These are phyloP conservation scores for Dendrothele bispora DNA, from an alignment of 768 basidiomycete species.

Conservation along the genomic window DNA sequence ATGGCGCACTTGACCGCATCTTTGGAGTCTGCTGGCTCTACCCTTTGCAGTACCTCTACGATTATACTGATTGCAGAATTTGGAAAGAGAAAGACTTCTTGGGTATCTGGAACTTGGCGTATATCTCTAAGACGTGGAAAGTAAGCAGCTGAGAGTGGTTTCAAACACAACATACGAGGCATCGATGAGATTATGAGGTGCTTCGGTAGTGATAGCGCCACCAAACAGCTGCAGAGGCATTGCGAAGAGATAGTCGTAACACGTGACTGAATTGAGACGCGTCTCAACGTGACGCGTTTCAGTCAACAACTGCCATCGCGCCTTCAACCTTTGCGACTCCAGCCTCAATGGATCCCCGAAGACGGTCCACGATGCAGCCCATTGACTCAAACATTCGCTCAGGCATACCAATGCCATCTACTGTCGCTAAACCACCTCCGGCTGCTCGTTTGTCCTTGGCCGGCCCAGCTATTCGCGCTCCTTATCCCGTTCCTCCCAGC, in stretches of 20 bases:
- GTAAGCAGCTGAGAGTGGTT: neutral
- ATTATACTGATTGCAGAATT: conserved; percentile 73
- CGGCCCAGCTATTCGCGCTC: conserved; percentile 69
- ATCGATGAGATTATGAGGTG: conserved; percentile 67
- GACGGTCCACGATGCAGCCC: conserved; percentile 62
- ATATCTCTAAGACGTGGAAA: conserved; percentile 32
- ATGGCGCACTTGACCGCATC: conserved; percentile 67
- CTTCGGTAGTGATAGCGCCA: conserved; percentile 70
- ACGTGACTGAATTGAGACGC: conserved; percentile 4
- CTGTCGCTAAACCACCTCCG: conserved; percentile 66
- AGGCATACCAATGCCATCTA: conserved; percentile 72
- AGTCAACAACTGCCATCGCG: too few species aligned
- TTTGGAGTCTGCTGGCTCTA: conserved; percentile 50
- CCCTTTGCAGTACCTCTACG: conserved; percentile 80
- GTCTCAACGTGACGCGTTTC: neutral
- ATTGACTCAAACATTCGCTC: conserved; percentile 56
- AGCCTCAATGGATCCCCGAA: conserved; percentile 41
- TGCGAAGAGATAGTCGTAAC: conserved; percentile 2
- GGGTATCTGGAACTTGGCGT: conserved; percentile 91
- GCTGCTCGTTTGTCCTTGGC: conserved; percentile 68
- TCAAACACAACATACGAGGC: conserved; percentile 66
- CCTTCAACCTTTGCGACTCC: too few species aligned
- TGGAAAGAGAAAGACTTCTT: conserved; percentile 87
- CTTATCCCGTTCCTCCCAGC: conserved; percentile 32
- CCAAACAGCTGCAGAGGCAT: conserved; percentile 69